Percentiles rank a stretch among this genome's conserved stretches.
Evolutionary conservation across 495 filamentous ascomycete species (phyloP).

Genomic region (Penicillium psychrofluorescens): DNA sequence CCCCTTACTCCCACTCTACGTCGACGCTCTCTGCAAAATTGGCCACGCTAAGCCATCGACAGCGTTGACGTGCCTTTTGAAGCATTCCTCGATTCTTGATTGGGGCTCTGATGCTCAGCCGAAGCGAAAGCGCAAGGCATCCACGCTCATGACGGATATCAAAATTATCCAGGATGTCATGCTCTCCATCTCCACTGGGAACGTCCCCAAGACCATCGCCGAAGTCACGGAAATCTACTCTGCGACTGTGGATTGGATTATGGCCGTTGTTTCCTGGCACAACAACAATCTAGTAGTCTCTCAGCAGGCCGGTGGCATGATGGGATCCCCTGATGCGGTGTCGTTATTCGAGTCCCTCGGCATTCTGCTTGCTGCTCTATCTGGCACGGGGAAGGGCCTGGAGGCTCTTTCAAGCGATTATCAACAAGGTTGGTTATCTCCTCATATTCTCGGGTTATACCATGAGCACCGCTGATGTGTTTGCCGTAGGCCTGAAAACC

Average conservation of each 20-base stretch:
- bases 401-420: slow-evolving; percentile 28
- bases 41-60: slow-evolving; percentile 47
- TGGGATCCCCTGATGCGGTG: slow-evolving; percentile 34
- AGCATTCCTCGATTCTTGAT: slow-evolving; percentile 44
- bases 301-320: slow-evolving; percentile 25
- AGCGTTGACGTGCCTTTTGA: slow-evolving; percentile 51
- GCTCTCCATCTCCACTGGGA: slow-evolving; percentile 30
- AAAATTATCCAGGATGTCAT: slow-evolving; percentile 39
- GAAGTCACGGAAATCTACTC: slow-evolving; percentile 30
- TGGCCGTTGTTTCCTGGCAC: slow-evolving; percentile 32
- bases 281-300: slow-evolving; percentile 15
- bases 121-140: slow-evolving; percentile 10
- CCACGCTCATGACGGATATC: slow-evolving; percentile 40
- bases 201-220: slow-evolving; percentile 17
- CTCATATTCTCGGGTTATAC: not conserved
- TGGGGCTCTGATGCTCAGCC: slow-evolving; percentile 9
- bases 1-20: slow-evolving; percentile 55
- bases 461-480: slow-evolving; percentile 3
- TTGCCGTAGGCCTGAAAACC: slow-evolving; percentile 23
- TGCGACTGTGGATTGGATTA: slow-evolving; percentile 32
- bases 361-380: slow-evolving; percentile 36
- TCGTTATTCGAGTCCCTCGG: slow-evolving; percentile 39
- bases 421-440: slow-evolving; percentile 23
- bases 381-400: slow-evolving; percentile 30
- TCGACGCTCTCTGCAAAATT: slow-evolving; percentile 50